These are phyloP conservation scores for Colletotrichum abscissum DNA, from an alignment of 2,329 filamentous ascomycete genomes.

Conservation along the genomic window DNA sequence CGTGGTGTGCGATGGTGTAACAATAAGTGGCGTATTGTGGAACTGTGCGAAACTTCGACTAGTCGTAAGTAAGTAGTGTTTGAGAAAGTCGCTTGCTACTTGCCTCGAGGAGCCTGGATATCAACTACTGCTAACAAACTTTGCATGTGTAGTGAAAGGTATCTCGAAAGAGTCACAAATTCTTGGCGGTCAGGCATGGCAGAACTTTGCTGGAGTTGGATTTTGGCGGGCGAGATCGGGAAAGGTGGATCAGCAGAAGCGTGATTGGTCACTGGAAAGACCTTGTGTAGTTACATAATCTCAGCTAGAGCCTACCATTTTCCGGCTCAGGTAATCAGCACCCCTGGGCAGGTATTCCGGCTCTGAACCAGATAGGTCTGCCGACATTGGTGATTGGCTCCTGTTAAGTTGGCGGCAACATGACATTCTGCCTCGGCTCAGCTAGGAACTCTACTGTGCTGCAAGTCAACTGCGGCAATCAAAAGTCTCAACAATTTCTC, in stretches of 20 bases:
- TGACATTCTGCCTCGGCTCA: slow-evolving; percentile 15
- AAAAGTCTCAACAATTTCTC: background rate
- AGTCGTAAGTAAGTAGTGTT: background rate
- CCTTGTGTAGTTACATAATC: background rate
- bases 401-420: background rate
- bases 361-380: background rate
- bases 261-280: slow-evolving; percentile 5
- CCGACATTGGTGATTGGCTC: background rate
- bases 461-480: background rate
- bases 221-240: background rate
- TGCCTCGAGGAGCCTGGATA: background rate
- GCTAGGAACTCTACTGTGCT: background rate
- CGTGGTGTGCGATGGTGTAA: background rate
- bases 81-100: background rate
- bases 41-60: background rate
- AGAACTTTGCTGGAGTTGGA: slow-evolving; percentile 25
- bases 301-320: background rate
- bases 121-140: background rate
- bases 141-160: background rate
- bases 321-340: background rate
- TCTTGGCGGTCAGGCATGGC: slow-evolving; percentile 26
- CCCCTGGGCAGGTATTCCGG: background rate
- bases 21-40: background rate
- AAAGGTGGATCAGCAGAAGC: background rate
- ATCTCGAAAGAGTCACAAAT: slow-evolving; percentile 24